Evolutionary conservation across 2,329 filamentous ascomycete species (phyloP).

Genomic region (Sporothrix pallida): DNA sequence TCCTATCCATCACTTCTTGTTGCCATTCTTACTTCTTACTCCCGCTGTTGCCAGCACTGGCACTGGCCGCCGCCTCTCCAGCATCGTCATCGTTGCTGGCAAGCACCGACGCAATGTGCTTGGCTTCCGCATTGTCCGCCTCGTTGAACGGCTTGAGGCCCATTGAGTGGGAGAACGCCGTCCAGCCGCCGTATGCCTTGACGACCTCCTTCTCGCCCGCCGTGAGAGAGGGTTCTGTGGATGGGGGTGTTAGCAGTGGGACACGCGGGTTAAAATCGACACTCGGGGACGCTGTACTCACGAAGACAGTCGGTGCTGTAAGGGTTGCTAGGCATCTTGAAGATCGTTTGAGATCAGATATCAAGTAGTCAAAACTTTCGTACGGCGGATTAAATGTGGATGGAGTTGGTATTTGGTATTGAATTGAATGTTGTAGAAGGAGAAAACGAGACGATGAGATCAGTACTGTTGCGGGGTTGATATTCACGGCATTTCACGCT

Average conservation of each 20-base stretch:
- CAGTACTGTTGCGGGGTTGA: too few species aligned
- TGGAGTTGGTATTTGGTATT: not conserved
- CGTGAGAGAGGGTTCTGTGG: not conserved
- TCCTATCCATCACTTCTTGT: not conserved
- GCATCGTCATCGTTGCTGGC: not conserved
- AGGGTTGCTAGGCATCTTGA: not conserved
- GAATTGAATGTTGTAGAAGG: too few species aligned
- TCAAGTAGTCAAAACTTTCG: not conserved
- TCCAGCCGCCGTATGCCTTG: conserved; percentile 1
- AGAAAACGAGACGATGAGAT: too few species aligned
- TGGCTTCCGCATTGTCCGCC: not conserved
- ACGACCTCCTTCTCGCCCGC: not conserved
- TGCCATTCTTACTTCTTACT: not conserved
- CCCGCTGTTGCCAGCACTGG: not conserved
- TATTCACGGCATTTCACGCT: too few species aligned
- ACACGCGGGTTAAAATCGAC: too few species aligned
- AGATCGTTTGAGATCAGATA: not conserved
- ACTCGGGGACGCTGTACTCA: not conserved
- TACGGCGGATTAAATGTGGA: not conserved
- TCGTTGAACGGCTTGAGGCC: not conserved
- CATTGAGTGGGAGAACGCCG: not conserved
- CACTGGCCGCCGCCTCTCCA: not conserved
- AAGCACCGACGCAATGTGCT: not conserved
- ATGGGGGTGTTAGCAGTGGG: too few species aligned
- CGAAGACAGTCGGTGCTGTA: not conserved